Evolutionary conservation across 805 yeast species (phyloP), one percentile per base, ranked within the genome.

Genomic region (Groenewaldozyma tartarivorans): DNA sequence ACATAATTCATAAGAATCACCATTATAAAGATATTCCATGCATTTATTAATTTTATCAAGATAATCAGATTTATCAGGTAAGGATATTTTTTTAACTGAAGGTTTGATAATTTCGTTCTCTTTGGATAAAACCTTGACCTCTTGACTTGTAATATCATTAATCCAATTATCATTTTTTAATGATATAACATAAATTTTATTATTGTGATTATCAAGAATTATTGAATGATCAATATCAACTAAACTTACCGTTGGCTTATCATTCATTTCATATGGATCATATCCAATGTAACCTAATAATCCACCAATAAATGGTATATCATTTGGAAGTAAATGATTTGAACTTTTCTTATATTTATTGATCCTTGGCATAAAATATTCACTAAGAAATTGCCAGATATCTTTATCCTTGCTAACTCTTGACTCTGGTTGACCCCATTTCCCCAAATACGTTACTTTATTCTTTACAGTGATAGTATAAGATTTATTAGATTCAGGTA

Each of bases 1-100:
- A 56, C 98, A 92, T 13, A 92, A 69, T 57, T 92, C 99, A 56
- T 92, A 92, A 1, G 96, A 86, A 55, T 92, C 94, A 7, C 98
- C 98, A 4, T 78, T 61, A 39, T 68, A 74, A 35, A 90, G 66
- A 47, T 63, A 75, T 13, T 74, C 68, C 57, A 84, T 90, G 56
- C 95, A 85, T 36, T 65, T 43, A 0, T 64, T 52, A 52, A 86
- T 83, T 31, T 74, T 74, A 2, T 62, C 46, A 3, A 64, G 54
- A 58, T 92, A 92, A 1, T 61, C 52, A 0, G 63, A 61, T 46
- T 72, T 68, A 7, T 70, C 63, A 1, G 95, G 94, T 44, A 48
- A 27, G 1, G 35, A 36, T 13, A 56, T 43, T n/a, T 41, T 24
- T 3, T 48, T 40, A 3, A 22, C 20, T 9, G 16, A 11, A 16